Evolutionary conservation across 257 asterid genomes (phyloP).

Genomic region (Handroanthus guayacan): DNA sequence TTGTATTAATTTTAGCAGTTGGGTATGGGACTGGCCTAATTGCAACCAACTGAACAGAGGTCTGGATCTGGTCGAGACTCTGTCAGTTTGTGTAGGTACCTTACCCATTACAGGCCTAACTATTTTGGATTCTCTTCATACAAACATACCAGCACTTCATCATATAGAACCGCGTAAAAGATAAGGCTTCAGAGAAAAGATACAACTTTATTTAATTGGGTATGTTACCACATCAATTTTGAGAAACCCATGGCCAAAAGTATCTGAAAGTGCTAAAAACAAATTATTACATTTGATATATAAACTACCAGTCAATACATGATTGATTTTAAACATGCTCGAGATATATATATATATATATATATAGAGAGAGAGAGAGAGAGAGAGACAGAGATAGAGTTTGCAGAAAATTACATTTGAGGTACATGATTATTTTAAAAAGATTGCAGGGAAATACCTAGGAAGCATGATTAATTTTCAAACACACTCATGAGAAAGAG

Average conservation of each 20-base stretch:
- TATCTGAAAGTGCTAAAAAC: slow-evolving; percentile 13
- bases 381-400: not conserved
- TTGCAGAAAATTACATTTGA: too few relatives aligned
- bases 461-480: not conserved
- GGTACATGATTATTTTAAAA: too few relatives aligned
- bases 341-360: too few relatives aligned
- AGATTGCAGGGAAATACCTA: too few relatives aligned
- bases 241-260: slow-evolving; percentile 9
- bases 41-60: not conserved
- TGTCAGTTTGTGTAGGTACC: not conserved
- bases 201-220: not conserved
- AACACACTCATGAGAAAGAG: slow-evolving; percentile 19
- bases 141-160: slow-evolving; percentile 5
- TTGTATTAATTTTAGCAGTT: not conserved
- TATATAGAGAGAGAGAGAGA: not conserved
- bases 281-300: slow-evolving; percentile 6
- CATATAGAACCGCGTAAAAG: not conserved
- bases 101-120: slow-evolving; percentile 3
- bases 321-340: not conserved
- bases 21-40: not conserved
- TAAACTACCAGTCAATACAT: not conserved
- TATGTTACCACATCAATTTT: not conserved
- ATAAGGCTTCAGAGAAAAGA: not conserved
- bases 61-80: not conserved
- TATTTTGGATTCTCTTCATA: not conserved